phyloP scores from a whole-genome alignment of 768 basidiomycete genomes.

The Auriscalpium microsporum region DNA sequence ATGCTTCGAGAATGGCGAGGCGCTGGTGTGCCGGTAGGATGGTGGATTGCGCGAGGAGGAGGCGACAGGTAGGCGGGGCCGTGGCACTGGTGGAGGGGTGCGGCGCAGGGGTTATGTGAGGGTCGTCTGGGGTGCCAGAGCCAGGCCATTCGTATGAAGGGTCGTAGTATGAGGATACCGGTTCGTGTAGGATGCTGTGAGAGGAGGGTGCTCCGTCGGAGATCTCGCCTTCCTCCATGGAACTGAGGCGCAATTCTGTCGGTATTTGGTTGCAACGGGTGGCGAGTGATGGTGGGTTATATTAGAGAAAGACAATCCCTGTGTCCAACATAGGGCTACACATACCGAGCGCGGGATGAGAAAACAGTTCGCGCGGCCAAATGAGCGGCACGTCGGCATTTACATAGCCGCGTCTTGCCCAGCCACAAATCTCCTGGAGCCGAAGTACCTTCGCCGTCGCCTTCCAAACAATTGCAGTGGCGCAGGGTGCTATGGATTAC shows the following conservation, averaged over 20 bases:
- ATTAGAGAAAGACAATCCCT: no score
- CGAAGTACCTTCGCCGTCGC: no score
- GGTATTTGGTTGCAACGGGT: not conserved
- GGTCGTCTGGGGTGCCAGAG: slow-evolving; percentile 20
- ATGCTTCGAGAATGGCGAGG: slow-evolving; percentile 57
- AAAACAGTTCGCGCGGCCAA: no score
- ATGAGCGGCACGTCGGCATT: no score
- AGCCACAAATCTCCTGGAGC: no score
- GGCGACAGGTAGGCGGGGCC: slow-evolving; percentile 25
- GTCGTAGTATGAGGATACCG: slow-evolving; percentile 45
- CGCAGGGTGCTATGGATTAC: slow-evolving; percentile 5
- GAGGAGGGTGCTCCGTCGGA: slow-evolving; percentile 5
- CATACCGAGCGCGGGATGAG: no score
- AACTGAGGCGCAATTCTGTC: not conserved
- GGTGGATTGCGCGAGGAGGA: slow-evolving; percentile 27
- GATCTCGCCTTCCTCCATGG: slow-evolving; percentile 21
- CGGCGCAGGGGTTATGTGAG: not conserved
- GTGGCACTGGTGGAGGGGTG: not conserved
- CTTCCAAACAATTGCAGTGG: no score
- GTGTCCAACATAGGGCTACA: no score
- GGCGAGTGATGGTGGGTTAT: not conserved
- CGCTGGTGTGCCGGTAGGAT: slow-evolving; percentile 43
- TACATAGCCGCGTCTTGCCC: no score
- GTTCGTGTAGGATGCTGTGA: not conserved
- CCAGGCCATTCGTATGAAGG: slow-evolving; percentile 54